phyloP scores from a whole-genome alignment of 106 monocot genomes.

The Vanilla planifolia region DNA sequence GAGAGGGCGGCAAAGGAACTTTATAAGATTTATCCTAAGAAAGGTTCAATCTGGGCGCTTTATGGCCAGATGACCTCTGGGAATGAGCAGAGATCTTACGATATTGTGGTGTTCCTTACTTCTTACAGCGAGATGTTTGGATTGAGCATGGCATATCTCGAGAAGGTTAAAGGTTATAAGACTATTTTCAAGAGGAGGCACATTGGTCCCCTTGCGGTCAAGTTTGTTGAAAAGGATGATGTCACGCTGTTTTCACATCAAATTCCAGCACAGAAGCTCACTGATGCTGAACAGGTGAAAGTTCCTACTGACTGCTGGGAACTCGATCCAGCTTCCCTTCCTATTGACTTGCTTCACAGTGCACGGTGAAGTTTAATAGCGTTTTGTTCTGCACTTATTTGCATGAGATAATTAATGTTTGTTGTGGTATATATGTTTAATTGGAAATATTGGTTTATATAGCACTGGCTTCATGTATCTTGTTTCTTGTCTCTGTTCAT shows the following conservation, averaged over 20 bases:
- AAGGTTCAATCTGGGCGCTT: slow-evolving; percentile 88
- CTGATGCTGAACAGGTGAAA: slow-evolving; percentile 32
- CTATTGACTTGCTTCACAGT: slow-evolving; percentile 35
- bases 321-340: slow-evolving; percentile 90
- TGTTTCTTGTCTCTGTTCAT: too few relatives aligned
- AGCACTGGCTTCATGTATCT: neutral
- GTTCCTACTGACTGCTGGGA: slow-evolving; percentile 83
- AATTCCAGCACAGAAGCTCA: slow-evolving; percentile 64
- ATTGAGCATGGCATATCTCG: slow-evolving; percentile 70
- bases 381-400: neutral
- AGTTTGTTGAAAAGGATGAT: slow-evolving; percentile 52
- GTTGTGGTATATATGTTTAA: neutral
- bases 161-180: slow-evolving; percentile 88
- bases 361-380: slow-evolving; percentile 6
- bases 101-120: slow-evolving; percentile 66
- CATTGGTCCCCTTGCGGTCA: slow-evolving; percentile 64
- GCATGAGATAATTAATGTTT: slow-evolving; percentile 1
- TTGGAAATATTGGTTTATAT: neutral
- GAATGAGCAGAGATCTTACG: slow-evolving; percentile 39
- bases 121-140: slow-evolving; percentile 70
- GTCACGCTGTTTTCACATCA: slow-evolving; percentile 68
- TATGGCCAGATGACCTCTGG: slow-evolving; percentile 29
- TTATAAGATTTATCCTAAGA: slow-evolving; percentile 81
- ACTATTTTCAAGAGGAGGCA: slow-evolving; percentile 66
- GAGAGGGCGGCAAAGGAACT: slow-evolving; percentile 66